Evolutionary conservation across 345 rosid genomes (phyloP).

Genomic region (Moringa oleifera): DNA sequence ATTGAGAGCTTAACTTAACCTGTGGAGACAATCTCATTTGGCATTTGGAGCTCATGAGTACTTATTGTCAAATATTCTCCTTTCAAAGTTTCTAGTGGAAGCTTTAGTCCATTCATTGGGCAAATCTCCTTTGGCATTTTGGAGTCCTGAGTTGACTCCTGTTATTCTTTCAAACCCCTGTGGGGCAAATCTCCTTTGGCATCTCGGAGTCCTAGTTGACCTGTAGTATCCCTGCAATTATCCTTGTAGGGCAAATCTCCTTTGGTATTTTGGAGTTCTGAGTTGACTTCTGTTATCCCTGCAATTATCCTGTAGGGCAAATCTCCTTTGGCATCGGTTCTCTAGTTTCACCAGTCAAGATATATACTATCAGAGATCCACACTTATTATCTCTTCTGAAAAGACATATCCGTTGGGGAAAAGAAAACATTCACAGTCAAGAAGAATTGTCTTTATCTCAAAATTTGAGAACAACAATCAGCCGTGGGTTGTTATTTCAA

Average conservation of each 20-base stretch:
- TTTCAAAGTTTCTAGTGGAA: slow-evolving; percentile 29
- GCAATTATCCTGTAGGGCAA: slow-evolving; percentile 23
- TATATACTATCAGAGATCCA: slow-evolving; percentile 6
- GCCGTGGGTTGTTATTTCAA: too few relatives aligned
- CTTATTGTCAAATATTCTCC: slow-evolving; percentile 18
- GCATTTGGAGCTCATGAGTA: slow-evolving; percentile 3
- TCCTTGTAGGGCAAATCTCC: slow-evolving; percentile 37
- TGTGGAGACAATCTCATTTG: background rate
- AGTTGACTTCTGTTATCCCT: slow-evolving; percentile 29
- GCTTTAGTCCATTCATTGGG: slow-evolving; percentile 37
- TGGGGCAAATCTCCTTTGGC: slow-evolving; percentile 46
- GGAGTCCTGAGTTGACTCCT: slow-evolving; percentile 6
- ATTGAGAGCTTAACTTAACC: slow-evolving; percentile 22
- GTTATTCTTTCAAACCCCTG: slow-evolving; percentile 15
- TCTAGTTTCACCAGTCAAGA: slow-evolving; percentile 10
- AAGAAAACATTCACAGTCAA: too few relatives aligned
- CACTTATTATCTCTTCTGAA: slow-evolving; percentile 8
- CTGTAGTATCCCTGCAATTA: slow-evolving; percentile 17
- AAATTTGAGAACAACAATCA: too few relatives aligned
- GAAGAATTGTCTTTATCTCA: too few relatives aligned
- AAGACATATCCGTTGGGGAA: too few relatives aligned
- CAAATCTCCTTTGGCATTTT: slow-evolving; percentile 44
- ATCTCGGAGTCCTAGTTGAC: slow-evolving; percentile 12
- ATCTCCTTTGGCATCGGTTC: slow-evolving; percentile 43
- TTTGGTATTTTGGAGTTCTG: slow-evolving; percentile 36